A percentile compares a stretch with the other conserved stretches of the same genome.
These are phyloP conservation scores for Lasiodiplodia sp. DNA, from an alignment of 2,329 filamentous ascomycete genomes.

Conservation along the genomic window DNA sequence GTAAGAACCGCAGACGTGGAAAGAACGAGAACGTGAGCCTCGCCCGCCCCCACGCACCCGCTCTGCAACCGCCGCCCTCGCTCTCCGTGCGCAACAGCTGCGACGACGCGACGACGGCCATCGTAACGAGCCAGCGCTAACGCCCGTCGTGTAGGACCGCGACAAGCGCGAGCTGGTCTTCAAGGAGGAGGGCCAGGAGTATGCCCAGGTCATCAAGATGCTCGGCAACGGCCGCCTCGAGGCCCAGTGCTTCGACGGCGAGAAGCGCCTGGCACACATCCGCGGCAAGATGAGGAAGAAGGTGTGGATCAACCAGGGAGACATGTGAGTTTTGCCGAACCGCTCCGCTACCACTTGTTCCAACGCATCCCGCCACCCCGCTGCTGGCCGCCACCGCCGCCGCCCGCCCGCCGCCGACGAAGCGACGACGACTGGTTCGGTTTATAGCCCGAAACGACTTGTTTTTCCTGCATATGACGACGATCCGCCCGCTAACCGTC, in stretches of 20 bases:
- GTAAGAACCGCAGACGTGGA: slow-evolving; percentile 97
- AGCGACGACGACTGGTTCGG: too few species aligned
- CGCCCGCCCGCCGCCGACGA: too few species aligned
- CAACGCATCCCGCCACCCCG: neutral
- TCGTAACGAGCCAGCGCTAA: neutral
- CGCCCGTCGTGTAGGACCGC: slow-evolving; percentile 66
- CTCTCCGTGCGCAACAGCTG: neutral
- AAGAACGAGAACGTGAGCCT: slow-evolving; percentile 76
- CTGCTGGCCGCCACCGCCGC: too few species aligned
- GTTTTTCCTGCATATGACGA: too few species aligned
- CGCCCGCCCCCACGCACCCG: neutral
- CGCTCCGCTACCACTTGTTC: slow-evolving; percentile 48
- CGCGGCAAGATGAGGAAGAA: slow-evolving; percentile 99
- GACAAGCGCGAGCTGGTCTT: slow-evolving; percentile 98
- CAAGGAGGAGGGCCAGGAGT: slow-evolving; percentile 97
- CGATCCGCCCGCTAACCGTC: too few species aligned
- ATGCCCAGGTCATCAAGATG: slow-evolving; percentile 93
- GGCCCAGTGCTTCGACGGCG: slow-evolving; percentile 93
- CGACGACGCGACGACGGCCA: neutral
- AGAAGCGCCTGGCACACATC: slow-evolving; percentile 82
- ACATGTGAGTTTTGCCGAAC: slow-evolving; percentile 70
- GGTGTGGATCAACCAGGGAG: slow-evolving; percentile 99
- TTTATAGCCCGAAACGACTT: too few species aligned
- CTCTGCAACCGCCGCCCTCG: neutral
- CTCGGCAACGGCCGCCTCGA: slow-evolving; percentile 93